Evolutionary conservation across 495 filamentous ascomycete genomes (phyloP).

Genomic region (Sabuloglossum arenarium): DNA sequence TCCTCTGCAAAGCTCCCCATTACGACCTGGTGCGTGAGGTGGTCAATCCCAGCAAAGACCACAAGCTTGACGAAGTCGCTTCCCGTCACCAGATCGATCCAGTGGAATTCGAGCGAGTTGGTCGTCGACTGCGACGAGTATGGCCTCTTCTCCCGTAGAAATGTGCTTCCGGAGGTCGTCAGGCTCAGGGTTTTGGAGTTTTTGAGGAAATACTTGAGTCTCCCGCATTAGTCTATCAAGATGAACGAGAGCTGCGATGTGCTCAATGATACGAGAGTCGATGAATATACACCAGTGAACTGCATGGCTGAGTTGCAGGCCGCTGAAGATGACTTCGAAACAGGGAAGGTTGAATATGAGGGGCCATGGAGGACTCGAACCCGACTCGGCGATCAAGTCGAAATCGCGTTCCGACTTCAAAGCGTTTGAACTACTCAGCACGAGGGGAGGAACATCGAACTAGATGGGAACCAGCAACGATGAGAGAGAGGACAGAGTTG

Average conservation of each 20-base stretch:
- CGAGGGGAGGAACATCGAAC: not conserved
- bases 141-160: conserved; percentile 21
- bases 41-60: conserved; percentile 27
- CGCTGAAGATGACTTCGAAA: not conserved
- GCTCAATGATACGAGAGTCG: not conserved
- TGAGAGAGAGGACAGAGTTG: not conserved
- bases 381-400: not conserved
- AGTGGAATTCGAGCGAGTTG: conserved; percentile 18
- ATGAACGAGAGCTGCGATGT: not conserved
- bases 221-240: not conserved
- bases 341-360: not conserved
- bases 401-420: not conserved
- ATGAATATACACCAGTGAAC: not conserved
- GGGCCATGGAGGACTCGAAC: not conserved
- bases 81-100: conserved; percentile 23
- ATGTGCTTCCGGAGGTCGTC: conserved; percentile 6
- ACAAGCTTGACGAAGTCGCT: conserved; percentile 26
- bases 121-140: conserved; percentile 17
- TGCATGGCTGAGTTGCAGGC: not conserved
- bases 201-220: not conserved
- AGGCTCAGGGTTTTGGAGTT: not conserved
- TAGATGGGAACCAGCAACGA: not conserved
- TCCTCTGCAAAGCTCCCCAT: conserved; percentile 18
- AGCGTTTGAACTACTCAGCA: not conserved
- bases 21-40: conserved; percentile 23